Evolutionary conservation across 805 yeast species (phyloP).

Genomic region (Middelhovenomyces tepae): DNA sequence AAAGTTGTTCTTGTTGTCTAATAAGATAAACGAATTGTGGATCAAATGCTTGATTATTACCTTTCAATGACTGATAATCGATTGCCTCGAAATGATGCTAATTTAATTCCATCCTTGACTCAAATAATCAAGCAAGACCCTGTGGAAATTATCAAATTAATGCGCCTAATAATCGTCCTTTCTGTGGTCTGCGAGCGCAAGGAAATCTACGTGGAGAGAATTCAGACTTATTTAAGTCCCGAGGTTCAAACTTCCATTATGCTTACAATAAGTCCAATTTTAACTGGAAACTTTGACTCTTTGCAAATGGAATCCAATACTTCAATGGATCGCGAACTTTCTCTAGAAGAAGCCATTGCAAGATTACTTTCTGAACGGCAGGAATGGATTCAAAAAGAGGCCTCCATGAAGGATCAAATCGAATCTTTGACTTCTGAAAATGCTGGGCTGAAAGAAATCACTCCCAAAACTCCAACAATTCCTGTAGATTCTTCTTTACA

Average conservation of each 20-base stretch:
- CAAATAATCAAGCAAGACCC: constrained; percentile 4
- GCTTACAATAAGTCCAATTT: constrained; percentile 8
- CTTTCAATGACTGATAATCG: too few relatives aligned
- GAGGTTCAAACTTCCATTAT: constrained; percentile 9
- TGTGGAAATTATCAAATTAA: constrained; percentile 8
- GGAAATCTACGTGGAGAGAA: constrained; percentile 8
- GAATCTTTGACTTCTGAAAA: too few relatives aligned
- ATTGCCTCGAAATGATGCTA: too few relatives aligned
- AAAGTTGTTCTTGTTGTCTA: too few relatives aligned
- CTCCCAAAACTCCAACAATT: too few relatives aligned
- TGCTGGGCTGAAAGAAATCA: too few relatives aligned
- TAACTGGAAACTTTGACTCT: constrained; percentile 3
- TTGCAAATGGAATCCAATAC: neutral
- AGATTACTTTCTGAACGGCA: constrained; percentile 8
- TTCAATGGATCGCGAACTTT: constrained; percentile 5
- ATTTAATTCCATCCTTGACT: too few relatives aligned
- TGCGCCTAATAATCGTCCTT: constrained; percentile 6
- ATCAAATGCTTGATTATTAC: too few relatives aligned
- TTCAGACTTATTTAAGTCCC: constrained; percentile 6
- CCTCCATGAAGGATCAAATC: too few relatives aligned
- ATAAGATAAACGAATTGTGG: too few relatives aligned
- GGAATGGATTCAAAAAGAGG: constrained; percentile 1
- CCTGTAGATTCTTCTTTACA: too few relatives aligned
- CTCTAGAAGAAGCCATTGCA: constrained; percentile 11
- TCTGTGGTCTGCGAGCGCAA: constrained; percentile 10